Conservation (phyloP, 176 grass and related monocot species). For the Bothriochloa decipiens region DNA sequence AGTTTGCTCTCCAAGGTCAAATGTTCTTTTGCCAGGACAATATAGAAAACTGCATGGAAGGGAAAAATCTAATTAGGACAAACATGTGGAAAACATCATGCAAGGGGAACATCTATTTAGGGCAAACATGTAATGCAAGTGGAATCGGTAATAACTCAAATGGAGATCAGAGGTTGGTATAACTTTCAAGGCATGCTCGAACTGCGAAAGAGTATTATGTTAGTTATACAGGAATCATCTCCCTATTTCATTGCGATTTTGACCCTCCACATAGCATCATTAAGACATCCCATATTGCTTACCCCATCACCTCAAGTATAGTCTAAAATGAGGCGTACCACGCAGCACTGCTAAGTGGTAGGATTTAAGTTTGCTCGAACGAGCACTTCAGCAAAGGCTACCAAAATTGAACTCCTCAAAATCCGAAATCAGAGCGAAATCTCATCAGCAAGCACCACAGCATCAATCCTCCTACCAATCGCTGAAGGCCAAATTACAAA, state of each 20-base stretch:
- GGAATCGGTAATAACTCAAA: neutral
- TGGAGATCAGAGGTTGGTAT: too few relatives aligned
- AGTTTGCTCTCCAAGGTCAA: neutral
- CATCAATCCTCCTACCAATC: neutral
- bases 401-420: neutral
- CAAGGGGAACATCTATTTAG: slow-evolving; percentile 3
- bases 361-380: neutral
- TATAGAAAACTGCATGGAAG: slow-evolving; percentile 2
- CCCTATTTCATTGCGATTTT: neutral
- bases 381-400: neutral
- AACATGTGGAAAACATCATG: too few relatives aligned
- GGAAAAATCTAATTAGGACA: neutral
- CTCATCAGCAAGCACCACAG: neutral
- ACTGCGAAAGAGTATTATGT: neutral
- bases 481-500: neutral
- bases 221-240: neutral
- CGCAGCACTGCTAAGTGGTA: neutral
- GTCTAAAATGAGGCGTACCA: neutral
- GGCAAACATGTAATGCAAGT: neutral
- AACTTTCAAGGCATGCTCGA: neutral
- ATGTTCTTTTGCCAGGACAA: neutral
- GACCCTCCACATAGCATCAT: neutral
- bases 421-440: neutral
- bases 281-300: neutral
- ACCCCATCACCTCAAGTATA: neutral